Base-by-base conservation (phyloP, 2,329 filamentous ascomycete genomes). In the Elsinoe perseae region DNA sequence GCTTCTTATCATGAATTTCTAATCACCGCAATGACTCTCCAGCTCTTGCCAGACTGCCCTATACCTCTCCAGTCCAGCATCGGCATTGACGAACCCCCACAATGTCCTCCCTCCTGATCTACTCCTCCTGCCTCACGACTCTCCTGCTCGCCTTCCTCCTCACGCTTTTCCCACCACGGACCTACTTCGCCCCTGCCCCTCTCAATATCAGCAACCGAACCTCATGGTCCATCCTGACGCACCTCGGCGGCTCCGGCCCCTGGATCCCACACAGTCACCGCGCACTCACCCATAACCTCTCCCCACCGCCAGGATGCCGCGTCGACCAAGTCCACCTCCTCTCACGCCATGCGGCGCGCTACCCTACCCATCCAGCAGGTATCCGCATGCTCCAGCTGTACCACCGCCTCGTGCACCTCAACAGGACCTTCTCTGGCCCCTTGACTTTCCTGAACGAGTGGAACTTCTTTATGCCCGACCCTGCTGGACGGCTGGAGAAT, bases 321-420 rank as follows among this genome's bases (percentile, higher is more conserved):
- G 70, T 82, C 5, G 75, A 80, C 57, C 79, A 82, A 63, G 74
- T 81, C n/a, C 79, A 82, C 65, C 77, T 82, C 78, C 76, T 82
- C 70, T 77, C 80, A 18, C 73, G 80, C 38, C 80, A 83, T 68
- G 77, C 71, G 20, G 80, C 81, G 63, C 70, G 80, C 63, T 82
- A 80, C 66, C 80, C 80, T 1, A 82, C 79, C 0, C 65, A 64
- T 32, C 72, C 68, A 58, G 75, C 76, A 38, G 79, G 77, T 25
- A 66, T 62, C 48, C 73, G 79, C 64, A 80, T 75, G 64, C 69
- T 76, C 32, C 65, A 70, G 8, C 69, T 82, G 8, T 67, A 80
- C 3, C 62, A 74, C 7, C 73, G 74, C 16, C 72, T 82, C 46
- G 72, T 73, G 46, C 62, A 66, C 14, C 65, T 70, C 25, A 69